Conservation (phyloP, 768 basidiomycete genomes). For the Auricularia sp. region DNA sequence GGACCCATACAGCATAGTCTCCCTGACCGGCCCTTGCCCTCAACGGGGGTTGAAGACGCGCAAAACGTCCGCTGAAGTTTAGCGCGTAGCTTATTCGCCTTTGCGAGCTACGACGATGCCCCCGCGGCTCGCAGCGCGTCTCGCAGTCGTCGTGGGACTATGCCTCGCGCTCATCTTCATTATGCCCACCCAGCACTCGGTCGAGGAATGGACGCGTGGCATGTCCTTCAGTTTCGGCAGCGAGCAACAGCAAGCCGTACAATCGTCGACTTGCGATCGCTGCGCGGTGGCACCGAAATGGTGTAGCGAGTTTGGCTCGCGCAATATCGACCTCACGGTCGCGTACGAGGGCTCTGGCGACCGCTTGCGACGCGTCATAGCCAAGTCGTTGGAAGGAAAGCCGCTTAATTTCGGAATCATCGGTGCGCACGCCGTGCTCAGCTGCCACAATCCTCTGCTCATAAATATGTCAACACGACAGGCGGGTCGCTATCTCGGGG, state of each 20-base stretch:
- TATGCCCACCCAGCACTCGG: not conserved
- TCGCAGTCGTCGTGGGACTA: too few relatives aligned
- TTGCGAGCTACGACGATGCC: too few relatives aligned
- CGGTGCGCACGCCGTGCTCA: not conserved
- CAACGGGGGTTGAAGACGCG: too few relatives aligned
- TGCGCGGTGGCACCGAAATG: not conserved
- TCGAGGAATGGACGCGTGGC: not conserved
- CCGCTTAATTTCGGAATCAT: conserved; percentile 3
- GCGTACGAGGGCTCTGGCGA: conserved; percentile 6
- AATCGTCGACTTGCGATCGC: not conserved
- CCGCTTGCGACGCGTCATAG: conserved; percentile 1
- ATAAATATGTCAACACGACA: not conserved
- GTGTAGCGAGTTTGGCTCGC: conserved; percentile 2
- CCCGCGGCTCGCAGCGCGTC: too few relatives aligned
- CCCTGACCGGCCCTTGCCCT: too few relatives aligned
- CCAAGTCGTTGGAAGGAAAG: not conserved
- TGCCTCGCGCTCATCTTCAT: not conserved
- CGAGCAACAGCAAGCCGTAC: not conserved
- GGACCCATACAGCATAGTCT: too few relatives aligned
- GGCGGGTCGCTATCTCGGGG: conserved; percentile 4
- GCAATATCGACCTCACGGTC: conserved; percentile 3
- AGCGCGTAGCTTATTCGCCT: too few relatives aligned
- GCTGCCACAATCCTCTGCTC: not conserved
- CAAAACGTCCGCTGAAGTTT: too few relatives aligned
- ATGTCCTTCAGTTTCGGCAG: not conserved